phyloP scores from a whole-genome alignment of 345 rosid species.

The Corchorus capsularis region DNA sequence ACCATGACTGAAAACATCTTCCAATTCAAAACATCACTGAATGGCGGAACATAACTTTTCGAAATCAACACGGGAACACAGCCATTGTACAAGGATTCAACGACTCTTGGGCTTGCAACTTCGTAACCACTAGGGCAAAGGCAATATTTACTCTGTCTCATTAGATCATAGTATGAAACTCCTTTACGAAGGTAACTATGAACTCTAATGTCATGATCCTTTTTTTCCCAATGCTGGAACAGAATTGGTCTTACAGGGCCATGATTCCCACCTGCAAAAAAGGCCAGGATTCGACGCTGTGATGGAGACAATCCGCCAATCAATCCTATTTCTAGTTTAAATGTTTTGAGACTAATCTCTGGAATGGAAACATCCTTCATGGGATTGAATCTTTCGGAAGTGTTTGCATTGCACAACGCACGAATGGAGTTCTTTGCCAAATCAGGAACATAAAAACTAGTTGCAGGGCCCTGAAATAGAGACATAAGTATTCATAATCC shows the following conservation, averaged over 20 bases:
- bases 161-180: conserved; percentile 58
- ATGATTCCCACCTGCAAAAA: conserved; percentile 85
- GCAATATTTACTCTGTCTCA: conserved; percentile 78
- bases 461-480: conserved; percentile 49
- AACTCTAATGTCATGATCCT: conserved; percentile 61
- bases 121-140: conserved; percentile 91
- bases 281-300: conserved; percentile 61
- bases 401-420: conserved; percentile 82
- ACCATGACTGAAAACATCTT: conserved; percentile 63
- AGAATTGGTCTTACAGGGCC: conserved; percentile 75
- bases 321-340: conserved; percentile 35
- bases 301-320: conserved; percentile 81
- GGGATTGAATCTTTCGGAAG: conserved; percentile 76
- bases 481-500: conserved; percentile 34
- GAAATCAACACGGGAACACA: conserved; percentile 81
- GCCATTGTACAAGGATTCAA: conserved; percentile 79
- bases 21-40: conserved; percentile 82
- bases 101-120: conserved; percentile 87
- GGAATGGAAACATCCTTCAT: conserved; percentile 75
- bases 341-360: conserved; percentile 67
- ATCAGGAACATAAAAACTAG: conserved; percentile 56
- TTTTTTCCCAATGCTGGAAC: conserved; percentile 78
- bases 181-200: conserved; percentile 73
- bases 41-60: conserved; percentile 74
- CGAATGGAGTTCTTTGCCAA: conserved; percentile 59